Conservation (phyloP, 257 asterid species). For the Eucommia ulmoides region DNA sequence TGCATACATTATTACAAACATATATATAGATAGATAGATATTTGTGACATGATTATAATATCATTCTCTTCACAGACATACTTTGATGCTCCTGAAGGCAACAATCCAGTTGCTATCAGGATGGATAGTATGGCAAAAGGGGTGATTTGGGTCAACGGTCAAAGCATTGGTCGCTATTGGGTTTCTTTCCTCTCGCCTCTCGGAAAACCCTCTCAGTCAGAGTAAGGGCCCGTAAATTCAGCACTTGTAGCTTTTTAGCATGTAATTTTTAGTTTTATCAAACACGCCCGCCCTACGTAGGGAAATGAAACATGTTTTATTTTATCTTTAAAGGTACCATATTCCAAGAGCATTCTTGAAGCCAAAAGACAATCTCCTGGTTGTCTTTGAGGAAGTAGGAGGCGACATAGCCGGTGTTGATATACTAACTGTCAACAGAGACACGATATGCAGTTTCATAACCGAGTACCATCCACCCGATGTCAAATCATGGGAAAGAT, state of each 20-base stretch:
- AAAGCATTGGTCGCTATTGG: constrained; percentile 85
- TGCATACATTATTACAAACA: neutral
- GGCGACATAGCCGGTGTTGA: constrained; percentile 48
- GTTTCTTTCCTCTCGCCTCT: constrained; percentile 59
- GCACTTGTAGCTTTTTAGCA: no score
- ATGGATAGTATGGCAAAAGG: constrained; percentile 79
- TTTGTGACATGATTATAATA: no score
- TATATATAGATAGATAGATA: neutral
- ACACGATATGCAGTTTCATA: constrained; percentile 65
- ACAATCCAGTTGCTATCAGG: constrained; percentile 49
- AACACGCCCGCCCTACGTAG: no score
- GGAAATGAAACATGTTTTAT: neutral
- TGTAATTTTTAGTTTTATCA: no score
- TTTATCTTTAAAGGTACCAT: constrained; percentile 40
- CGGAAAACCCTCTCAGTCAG: constrained; percentile 65
- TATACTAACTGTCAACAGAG: constrained; percentile 48
- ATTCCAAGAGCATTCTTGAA: constrained; percentile 75
- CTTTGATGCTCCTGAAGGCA: constrained; percentile 77
- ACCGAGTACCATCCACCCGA: constrained; percentile 43
- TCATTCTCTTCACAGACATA: constrained; percentile 47
- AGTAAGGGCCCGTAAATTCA: no score
- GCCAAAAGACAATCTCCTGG: constrained; percentile 40
- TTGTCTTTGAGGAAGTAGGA: constrained; percentile 69
- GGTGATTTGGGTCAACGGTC: constrained; percentile 79
- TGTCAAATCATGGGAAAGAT: constrained; percentile 36